phyloP scores from a whole-genome alignment of 2,329 filamentous ascomycete genomes.

The Lasiodiplodia citricola region DNA sequence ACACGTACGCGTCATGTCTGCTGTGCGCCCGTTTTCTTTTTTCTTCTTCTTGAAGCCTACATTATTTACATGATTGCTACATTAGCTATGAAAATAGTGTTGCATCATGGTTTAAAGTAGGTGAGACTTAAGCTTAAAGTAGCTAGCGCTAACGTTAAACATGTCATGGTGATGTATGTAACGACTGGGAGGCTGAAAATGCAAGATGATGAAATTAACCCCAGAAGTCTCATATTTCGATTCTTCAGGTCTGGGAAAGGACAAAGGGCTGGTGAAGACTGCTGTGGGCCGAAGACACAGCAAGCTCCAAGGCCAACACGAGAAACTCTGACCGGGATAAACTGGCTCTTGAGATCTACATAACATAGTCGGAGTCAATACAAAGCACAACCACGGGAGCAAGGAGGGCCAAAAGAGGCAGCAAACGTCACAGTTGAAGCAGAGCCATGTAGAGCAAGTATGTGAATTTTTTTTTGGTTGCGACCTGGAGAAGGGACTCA shows the following conservation, averaged over 20 bases:
- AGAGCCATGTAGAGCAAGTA: neutral
- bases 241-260: neutral
- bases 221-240: neutral
- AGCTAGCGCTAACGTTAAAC: neutral
- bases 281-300: neutral
- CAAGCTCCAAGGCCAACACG: neutral
- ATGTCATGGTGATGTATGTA: slow-evolving; percentile 8
- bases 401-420: neutral
- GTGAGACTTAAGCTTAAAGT: too few species aligned
- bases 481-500: neutral
- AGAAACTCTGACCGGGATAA: neutral
- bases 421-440: neutral
- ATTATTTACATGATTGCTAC: too few species aligned
- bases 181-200: neutral
- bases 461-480: neutral
- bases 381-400: neutral
- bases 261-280: neutral
- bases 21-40: too few species aligned
- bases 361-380: too few species aligned
- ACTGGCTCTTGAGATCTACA: neutral
- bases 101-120: too few species aligned
- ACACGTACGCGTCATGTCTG: too few species aligned
- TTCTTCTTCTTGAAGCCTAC: too few species aligned
- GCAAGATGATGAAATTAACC: neutral
- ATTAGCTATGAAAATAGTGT: too few species aligned